Percentiles rank a stretch among this genome's conserved stretches.
phyloP scores from a whole-genome alignment of 768 basidiomycete genomes.

The Leucogyrophana mollusca region DNA sequence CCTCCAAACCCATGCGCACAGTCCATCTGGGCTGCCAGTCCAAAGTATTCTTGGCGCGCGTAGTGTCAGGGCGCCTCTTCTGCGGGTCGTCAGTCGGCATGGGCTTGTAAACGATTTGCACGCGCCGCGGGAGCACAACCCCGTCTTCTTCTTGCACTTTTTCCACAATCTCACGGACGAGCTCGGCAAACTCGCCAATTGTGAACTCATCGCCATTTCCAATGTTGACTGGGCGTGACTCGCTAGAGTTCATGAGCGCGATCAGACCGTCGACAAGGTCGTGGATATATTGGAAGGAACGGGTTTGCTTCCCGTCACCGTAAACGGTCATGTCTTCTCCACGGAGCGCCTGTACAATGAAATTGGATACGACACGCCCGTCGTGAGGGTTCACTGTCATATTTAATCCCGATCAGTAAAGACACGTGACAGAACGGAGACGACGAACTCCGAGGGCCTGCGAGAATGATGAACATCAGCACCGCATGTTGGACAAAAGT shows the following conservation, averaged over 20 bases:
- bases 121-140: constrained; percentile 44
- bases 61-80: constrained; percentile 89
- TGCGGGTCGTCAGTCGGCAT: constrained; percentile 95
- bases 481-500: background rate
- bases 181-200: constrained; percentile 89
- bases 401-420: constrained; percentile 3
- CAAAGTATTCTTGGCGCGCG: constrained; percentile 79
- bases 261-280: constrained; percentile 95
- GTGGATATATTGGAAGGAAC: constrained; percentile 98
- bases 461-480: background rate
- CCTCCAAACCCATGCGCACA: constrained; percentile 89
- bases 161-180: constrained; percentile 90
- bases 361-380: constrained; percentile 98
- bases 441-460: constrained; percentile 63
- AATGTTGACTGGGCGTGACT: constrained; percentile 94
- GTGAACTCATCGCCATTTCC: constrained; percentile 96
- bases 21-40: constrained; percentile 94
- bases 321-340: constrained; percentile 98
- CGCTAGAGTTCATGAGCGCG: constrained; percentile 91
- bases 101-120: constrained; percentile 72
- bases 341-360: constrained; percentile 95
- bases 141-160: constrained; percentile 89
- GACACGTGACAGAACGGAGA: constrained; percentile 3
- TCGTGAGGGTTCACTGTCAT: constrained; percentile 88
- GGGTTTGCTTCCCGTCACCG: constrained; percentile 90